A percentile compares a stretch with the other conserved stretches of the same genome.
These are phyloP conservation scores for Beauveria asiatica DNA, from an alignment of 2,329 filamentous ascomycete species.

Conservation along the genomic window DNA sequence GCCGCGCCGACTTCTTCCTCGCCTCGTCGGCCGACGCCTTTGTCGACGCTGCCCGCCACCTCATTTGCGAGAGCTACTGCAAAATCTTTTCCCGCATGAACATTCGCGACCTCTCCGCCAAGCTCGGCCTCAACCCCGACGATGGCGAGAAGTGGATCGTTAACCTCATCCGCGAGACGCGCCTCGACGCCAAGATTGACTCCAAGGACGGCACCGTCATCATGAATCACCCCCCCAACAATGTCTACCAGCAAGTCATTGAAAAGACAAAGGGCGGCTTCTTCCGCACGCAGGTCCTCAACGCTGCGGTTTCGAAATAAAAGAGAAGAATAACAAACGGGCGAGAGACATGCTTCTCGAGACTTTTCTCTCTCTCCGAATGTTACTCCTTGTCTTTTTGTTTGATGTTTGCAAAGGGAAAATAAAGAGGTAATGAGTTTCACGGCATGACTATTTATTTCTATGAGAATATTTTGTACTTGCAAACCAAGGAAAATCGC, in stretches of 20 bases:
- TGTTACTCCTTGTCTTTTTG: neutral
- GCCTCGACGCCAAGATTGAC: constrained; percentile 98
- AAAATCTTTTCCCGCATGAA: constrained; percentile 99
- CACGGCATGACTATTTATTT: neutral
- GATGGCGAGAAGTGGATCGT: constrained; percentile 99
- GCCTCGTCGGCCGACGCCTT: constrained; percentile 76
- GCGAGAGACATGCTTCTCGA: neutral
- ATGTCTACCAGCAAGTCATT: constrained; percentile 98
- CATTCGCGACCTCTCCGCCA: constrained; percentile 89
- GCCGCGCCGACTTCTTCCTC: constrained; percentile 93
- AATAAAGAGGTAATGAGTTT: constrained; percentile 2
- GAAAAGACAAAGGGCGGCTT: constrained; percentile 98
- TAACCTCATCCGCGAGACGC: constrained; percentile 95
- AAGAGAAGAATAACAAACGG: neutral
- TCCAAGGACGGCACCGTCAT: constrained; percentile 97
- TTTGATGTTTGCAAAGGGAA: neutral
- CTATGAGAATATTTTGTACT: constrained; percentile 13
- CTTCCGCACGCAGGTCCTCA: constrained; percentile 95
- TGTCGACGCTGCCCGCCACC: constrained; percentile 86
- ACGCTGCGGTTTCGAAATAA: constrained; percentile 51
- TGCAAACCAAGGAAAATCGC: constrained; percentile 14
- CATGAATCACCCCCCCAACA: constrained; percentile 99
- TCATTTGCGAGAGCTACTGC: constrained; percentile 99
- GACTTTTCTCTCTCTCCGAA: no score
- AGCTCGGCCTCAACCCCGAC: constrained; percentile 83